These are phyloP conservation scores for Neofusicoccum sp. DNA, from an alignment of 2,329 filamentous ascomycete genomes.

Conservation along the genomic window DNA sequence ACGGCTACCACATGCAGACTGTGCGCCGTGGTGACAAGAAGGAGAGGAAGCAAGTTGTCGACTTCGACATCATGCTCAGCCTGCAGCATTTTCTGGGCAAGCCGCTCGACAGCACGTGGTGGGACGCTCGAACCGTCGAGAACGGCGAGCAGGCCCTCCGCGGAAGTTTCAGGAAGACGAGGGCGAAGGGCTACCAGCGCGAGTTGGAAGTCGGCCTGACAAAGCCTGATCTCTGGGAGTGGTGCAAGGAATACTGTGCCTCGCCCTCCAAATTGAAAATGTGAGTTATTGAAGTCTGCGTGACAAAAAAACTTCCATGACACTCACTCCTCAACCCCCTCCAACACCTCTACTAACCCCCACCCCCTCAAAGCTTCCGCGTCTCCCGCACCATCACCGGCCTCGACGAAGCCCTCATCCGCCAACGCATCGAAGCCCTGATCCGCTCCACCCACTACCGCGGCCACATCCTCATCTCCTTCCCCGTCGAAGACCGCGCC, in stretches of 20 bases:
- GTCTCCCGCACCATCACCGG: constrained; percentile 52
- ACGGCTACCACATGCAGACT: constrained; percentile 38
- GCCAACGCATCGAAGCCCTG: constrained; percentile 53
- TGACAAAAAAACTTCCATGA: too few relatives aligned
- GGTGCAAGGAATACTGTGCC: constrained; percentile 68
- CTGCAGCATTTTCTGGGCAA: constrained; percentile 28
- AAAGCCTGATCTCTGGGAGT: constrained; percentile 52
- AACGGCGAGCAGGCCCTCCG: constrained; percentile 62
- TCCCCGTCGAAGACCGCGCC: constrained; percentile 57
- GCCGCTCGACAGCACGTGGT: constrained; percentile 7
- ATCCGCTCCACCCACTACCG: constrained; percentile 66
- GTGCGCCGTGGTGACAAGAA: constrained; percentile 35
- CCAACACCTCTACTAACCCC: neutral
- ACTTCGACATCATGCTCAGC: constrained; percentile 39
- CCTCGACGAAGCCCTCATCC: constrained; percentile 58
- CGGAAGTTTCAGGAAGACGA: constrained; percentile 59
- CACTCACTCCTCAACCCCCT: neutral
- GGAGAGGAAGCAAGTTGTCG: constrained; percentile 34
- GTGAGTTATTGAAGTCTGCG: neutral
- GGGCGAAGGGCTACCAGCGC: constrained; percentile 48
- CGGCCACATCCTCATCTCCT: constrained; percentile 58
- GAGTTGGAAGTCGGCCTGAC: constrained; percentile 46
- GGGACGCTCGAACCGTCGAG: constrained; percentile 44
- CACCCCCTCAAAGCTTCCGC: constrained; percentile 32
- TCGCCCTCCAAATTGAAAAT: constrained; percentile 57